These are phyloP conservation scores for Sporothrix schenckii DNA, from an alignment of 2,329 filamentous ascomycete species.

Conservation along the genomic window DNA sequence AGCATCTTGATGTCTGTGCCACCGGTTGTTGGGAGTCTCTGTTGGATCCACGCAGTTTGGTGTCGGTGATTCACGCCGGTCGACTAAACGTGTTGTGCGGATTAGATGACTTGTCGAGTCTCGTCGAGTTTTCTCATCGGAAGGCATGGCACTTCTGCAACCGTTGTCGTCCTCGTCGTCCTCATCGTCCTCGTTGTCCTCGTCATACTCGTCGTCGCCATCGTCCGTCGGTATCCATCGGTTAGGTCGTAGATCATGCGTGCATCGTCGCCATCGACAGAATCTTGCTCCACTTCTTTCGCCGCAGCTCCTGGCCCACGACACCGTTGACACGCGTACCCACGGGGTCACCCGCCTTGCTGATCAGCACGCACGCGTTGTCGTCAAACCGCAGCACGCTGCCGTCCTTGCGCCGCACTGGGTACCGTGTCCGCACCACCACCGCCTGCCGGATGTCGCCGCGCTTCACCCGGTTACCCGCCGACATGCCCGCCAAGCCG, in stretches of 20 bases:
- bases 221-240: neutral
- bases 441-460: constrained; percentile 97
- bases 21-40: neutral
- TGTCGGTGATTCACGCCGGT: too few species aligned
- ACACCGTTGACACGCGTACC: constrained; percentile 90
- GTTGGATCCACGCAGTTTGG: neutral
- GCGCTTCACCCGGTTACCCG: constrained; percentile 90
- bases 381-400: constrained; percentile 93
- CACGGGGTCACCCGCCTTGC: constrained; percentile 94
- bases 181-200: neutral
- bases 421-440: constrained; percentile 87
- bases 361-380: constrained; percentile 96
- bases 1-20: neutral
- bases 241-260: constrained; percentile 45
- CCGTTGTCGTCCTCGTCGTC: neutral
- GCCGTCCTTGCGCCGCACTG: constrained; percentile 83
- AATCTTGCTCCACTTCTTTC: constrained; percentile 98
- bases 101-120: neutral
- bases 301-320: constrained; percentile 84
- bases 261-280: constrained; percentile 84
- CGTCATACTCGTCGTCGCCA: neutral
- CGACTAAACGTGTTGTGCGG: too few species aligned
- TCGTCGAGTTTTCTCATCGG: neutral
- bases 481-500: constrained; percentile 70
- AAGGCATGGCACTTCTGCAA: neutral